phyloP scores from a whole-genome alignment of 208 protist species.

The Zelonia costaricensis region DNA sequence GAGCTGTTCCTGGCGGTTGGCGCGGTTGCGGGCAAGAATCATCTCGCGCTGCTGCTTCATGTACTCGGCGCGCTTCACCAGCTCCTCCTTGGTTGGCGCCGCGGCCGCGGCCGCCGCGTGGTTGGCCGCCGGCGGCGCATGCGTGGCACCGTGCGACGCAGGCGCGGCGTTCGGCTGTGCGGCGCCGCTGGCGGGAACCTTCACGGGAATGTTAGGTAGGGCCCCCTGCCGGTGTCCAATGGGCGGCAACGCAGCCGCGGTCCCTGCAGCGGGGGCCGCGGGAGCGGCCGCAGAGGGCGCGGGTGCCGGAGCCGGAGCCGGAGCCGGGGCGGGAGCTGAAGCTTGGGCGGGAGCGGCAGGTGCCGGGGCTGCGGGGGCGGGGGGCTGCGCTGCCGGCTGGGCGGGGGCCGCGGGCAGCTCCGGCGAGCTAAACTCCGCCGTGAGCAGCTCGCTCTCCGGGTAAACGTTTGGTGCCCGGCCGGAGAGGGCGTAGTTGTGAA shows the following conservation, averaged over 20 bases:
- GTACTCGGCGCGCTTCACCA: conserved; percentile 71
- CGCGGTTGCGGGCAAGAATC: conserved; percentile 78
- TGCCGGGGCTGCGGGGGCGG: too few species aligned
- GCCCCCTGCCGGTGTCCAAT: conserved; percentile 19
- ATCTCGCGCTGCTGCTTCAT: conserved; percentile 86
- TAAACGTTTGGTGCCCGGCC: conserved; percentile 45
- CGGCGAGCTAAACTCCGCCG: conserved; percentile 12
- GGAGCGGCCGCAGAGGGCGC: background rate
- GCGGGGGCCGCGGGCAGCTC: conserved; percentile 3
- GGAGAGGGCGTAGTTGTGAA: conserved; percentile 45
- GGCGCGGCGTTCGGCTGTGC: background rate
- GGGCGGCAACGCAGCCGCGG: background rate
- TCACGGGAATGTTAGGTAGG: conserved; percentile 20
- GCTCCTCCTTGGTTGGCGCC: conserved; percentile 59
- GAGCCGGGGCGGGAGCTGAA: conserved; percentile 9
- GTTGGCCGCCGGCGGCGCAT: background rate
- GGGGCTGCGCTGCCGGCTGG: background rate
- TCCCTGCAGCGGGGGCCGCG: background rate
- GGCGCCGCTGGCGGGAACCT: background rate
- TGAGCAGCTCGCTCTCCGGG: conserved; percentile 12
- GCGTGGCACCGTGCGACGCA: background rate
- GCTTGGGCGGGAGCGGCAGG: background rate
- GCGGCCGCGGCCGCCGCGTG: background rate
- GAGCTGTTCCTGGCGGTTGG: conserved; percentile 69
- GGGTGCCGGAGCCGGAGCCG: conserved; percentile 2